These are phyloP conservation scores for Coemansia sp. DNA, from an alignment of 192 early-diverging fungal genomes.

Conservation along the genomic window DNA sequence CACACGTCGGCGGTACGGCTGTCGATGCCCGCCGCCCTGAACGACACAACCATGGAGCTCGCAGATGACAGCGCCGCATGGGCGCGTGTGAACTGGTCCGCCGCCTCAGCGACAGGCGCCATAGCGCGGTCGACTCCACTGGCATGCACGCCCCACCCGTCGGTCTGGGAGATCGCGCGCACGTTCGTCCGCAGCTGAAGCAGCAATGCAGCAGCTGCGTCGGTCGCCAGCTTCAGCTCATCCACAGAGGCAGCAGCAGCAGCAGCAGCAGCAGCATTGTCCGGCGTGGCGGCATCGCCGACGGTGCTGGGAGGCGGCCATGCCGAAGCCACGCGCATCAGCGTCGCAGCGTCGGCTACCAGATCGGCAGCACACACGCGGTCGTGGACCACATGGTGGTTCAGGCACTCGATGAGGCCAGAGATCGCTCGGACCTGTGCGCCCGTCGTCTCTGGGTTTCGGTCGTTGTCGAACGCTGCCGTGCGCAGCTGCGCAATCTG, in stretches of 20 bases:
- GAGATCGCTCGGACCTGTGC: slow-evolving; percentile 36
- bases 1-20: neutral
- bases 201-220: slow-evolving; percentile 16
- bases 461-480: slow-evolving; percentile 21
- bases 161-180: slow-evolving; percentile 18
- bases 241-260: neutral
- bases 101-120: neutral
- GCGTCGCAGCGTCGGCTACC: slow-evolving; percentile 19
- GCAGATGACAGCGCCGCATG: slow-evolving; percentile 12
- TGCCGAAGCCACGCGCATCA: slow-evolving; percentile 28
- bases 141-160: slow-evolving; percentile 21
- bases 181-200: slow-evolving; percentile 22
- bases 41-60: neutral
- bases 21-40: slow-evolving; percentile 16
- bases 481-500: slow-evolving; percentile 42
- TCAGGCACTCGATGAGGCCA: slow-evolving; percentile 31
- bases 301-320: slow-evolving; percentile 14
- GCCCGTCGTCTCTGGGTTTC: slow-evolving; percentile 33
- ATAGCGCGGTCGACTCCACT: slow-evolving; percentile 7
- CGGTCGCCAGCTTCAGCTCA: slow-evolving; percentile 23
- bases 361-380: slow-evolving; percentile 28
- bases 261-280: neutral
- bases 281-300: neutral
- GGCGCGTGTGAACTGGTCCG: slow-evolving; percentile 6
- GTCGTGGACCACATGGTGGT: slow-evolving; percentile 20